Conservation (phyloP, 106 monocot genomes). For the Acorus gramineus region DNA sequence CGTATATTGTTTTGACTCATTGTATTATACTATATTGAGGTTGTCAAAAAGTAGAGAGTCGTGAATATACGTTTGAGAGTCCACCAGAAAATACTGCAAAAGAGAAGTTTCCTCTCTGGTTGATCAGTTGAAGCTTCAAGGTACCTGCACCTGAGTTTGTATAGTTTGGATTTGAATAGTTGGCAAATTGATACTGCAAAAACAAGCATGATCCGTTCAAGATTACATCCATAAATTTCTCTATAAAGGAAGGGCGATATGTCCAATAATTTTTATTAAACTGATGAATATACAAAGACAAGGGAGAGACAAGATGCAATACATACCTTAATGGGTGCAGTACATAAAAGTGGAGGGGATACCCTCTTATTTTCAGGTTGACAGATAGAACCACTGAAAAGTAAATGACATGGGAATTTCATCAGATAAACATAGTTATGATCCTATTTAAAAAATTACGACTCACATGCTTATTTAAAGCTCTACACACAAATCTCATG, state of each 20-base stretch:
- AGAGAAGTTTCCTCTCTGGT: conserved; percentile 89
- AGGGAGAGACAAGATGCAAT: neutral
- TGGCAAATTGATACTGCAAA: conserved; percentile 85
- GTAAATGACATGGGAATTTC: neutral
- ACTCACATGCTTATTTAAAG: too few species aligned
- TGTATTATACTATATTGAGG: neutral
- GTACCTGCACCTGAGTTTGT: conserved; percentile 47
- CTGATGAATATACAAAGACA: neutral
- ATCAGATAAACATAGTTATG: neutral
- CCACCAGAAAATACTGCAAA: conserved; percentile 93
- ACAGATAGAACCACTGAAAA: conserved; percentile 58
- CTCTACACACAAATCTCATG: too few species aligned
- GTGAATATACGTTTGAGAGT: conserved; percentile 43
- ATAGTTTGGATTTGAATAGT: conserved; percentile 45
- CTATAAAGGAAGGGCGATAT: neutral
- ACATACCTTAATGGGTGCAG: conserved; percentile 84
- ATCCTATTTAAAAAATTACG: neutral
- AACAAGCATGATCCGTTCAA: conserved; percentile 2
- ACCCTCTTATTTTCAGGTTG: conserved; percentile 36
- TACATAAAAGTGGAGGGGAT: conserved; percentile 58
- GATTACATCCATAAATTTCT: neutral
- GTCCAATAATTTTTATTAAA: neutral
- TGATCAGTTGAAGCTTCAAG: conserved; percentile 77
- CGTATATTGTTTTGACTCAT: too few species aligned
- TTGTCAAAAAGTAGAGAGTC: neutral